Conservation (phyloP, 192 early-diverging fungal species). For the Linnemannia exigua region DNA sequence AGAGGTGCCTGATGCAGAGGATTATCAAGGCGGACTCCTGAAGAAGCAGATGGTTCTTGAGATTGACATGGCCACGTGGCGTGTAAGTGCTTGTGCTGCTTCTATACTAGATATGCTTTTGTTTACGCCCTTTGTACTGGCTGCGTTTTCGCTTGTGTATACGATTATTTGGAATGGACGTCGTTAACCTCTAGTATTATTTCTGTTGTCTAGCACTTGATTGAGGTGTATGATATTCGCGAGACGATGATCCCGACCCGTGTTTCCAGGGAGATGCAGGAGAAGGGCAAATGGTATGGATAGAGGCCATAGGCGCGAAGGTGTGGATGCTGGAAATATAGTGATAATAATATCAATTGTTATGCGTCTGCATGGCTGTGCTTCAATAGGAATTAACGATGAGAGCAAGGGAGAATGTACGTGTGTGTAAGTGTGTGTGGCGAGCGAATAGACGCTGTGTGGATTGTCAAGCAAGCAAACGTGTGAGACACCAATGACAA, state of each 20-base stretch:
- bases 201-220: constrained; percentile 64
- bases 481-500: too few species aligned
- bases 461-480: too few species aligned
- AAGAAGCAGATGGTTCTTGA: constrained; percentile 88
- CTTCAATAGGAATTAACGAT: not conserved
- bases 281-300: constrained; percentile 63
- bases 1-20: constrained; percentile 77
- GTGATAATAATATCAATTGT: too few species aligned
- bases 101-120: too few species aligned
- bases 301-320: constrained; percentile 20
- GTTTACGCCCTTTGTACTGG: not conserved
- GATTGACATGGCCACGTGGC: constrained; percentile 77
- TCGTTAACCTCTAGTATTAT: not conserved
- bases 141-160: not conserved
- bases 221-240: constrained; percentile 74
- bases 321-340: not conserved
- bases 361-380: not conserved
- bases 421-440: too few species aligned
- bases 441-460: too few species aligned
- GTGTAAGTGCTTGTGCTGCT: constrained; percentile 54
- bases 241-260: constrained; percentile 76
- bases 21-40: constrained; percentile 72
- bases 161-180: not conserved
- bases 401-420: too few species aligned
- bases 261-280: constrained; percentile 19